Evolutionary conservation across 2,329 filamentous ascomycete species (phyloP), one percentile per base, ranked within the genome.

Genomic region (Massarina eburnea): DNA sequence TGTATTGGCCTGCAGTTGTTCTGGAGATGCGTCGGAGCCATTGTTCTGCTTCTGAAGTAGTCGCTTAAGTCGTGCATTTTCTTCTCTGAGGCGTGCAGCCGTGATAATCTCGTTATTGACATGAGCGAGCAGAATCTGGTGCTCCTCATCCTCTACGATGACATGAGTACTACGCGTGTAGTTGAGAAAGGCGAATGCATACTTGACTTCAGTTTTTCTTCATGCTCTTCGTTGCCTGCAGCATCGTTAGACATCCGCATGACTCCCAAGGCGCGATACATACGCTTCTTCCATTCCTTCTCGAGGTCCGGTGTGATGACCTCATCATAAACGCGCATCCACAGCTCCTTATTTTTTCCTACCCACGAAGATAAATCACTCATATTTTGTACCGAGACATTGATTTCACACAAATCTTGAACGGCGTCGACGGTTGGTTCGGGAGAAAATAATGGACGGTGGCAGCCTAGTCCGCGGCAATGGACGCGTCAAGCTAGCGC

Each of bases 231-330:
- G 14, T 63, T 59, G 41, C 55, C 66, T 69, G 34, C 35, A 17
- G 34, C 3, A 14, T 24, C 17, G 3, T 52, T 46, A 52, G 46
- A 22, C 26, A 17, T 1, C 3, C 18, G 34, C 3, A 33, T 43
- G 41, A 12, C 3, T 21, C 18, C 20, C 15, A 17, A 24, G 21
- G 12, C 2, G 9, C 6, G 15, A 26, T 17, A 51, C 58, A n/a
- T 49, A 68, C 67, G 60, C 44, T 52, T 62, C 48, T 62, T 62
- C 58, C 64, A 62, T 45, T 70, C 65, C 43, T 58, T 52, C 48
- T 67, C 59, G 1, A 67, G 41, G 33, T 62, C 52, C n/a, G 63
- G 61, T 35, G 52, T 48, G 21, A 67, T 66, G 54, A 68, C 57
- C 55, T 67, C 64, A 61, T 68, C 57, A 36, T 59, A 64, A 38